Percentiles rank a stretch among this genome's conserved stretches.
Evolutionary conservation across 2,329 filamentous ascomycete species (phyloP).

Genomic region (Fusarium verticillioides): DNA sequence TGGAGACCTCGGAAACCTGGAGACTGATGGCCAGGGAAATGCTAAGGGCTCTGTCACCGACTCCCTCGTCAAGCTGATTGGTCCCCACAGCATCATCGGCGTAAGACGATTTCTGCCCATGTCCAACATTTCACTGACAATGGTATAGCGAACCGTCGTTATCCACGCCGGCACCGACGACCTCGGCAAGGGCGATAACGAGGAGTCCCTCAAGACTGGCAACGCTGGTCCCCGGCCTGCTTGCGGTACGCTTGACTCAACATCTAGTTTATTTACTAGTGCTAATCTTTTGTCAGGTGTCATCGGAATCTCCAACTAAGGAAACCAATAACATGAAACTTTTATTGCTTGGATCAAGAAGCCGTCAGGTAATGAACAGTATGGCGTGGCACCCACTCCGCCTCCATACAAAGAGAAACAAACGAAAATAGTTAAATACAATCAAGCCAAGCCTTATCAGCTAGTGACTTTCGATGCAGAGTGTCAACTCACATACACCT

Average conservation of each 20-base stretch:
- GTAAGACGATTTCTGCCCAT: constrained; percentile 59
- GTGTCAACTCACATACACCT: background rate
- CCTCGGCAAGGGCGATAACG: constrained; percentile 89
- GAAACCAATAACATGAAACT: constrained; percentile 23
- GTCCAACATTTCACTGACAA: constrained; percentile 3
- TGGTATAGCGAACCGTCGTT: constrained; percentile 84
- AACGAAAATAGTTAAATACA: constrained; percentile 33
- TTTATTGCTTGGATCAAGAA: constrained; percentile 6
- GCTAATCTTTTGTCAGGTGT: constrained; percentile 66
- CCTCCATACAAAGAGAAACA: background rate
- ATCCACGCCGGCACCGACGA: constrained; percentile 96
- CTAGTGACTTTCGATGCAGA: background rate
- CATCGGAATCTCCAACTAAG: constrained; percentile 85
- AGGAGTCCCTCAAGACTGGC: constrained; percentile 98
- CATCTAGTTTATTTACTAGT: background rate
- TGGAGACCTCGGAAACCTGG: constrained; percentile 96
- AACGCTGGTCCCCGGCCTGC: constrained; percentile 94
- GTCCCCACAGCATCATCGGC: constrained; percentile 92
- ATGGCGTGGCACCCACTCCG: background rate
- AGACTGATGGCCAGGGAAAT: constrained; percentile 93
- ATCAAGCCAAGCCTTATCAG: constrained; percentile 23
- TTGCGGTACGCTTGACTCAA: constrained; percentile 74
- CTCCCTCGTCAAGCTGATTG: constrained; percentile 93
- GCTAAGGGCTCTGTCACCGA: constrained; percentile 83
- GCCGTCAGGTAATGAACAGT: background rate